These are phyloP conservation scores for Myriangium duriaei DNA, from an alignment of 2,329 filamentous ascomycete species.

Conservation along the genomic window DNA sequence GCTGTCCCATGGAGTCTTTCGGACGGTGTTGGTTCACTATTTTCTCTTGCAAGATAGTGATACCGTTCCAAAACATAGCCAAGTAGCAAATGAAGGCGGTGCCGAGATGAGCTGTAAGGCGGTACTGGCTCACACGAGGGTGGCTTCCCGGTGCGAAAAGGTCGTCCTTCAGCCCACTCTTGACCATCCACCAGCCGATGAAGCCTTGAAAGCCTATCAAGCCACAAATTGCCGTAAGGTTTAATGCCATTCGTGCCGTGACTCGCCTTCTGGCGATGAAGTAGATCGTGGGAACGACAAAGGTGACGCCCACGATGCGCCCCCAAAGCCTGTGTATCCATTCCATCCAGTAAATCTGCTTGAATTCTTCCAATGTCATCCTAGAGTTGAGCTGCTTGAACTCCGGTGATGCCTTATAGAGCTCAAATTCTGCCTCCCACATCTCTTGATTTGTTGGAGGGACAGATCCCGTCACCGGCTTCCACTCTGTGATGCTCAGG, in stretches of 20 bases:
- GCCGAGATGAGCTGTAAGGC: constrained; percentile 76
- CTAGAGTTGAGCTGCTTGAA: constrained; percentile 83
- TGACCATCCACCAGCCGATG: constrained; percentile 99
- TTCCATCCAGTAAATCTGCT: constrained; percentile 99
- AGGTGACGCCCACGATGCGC: constrained; percentile 76
- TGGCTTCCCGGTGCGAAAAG: constrained; percentile 83
- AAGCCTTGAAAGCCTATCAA: constrained; percentile 92
- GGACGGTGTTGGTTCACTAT: constrained; percentile 46
- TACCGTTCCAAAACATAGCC: constrained; percentile 84
- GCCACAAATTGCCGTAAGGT: constrained; percentile 69
- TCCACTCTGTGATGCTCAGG: constrained; percentile 97
- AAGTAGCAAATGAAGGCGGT: constrained; percentile 88
- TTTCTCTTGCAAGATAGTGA: constrained; percentile 69
- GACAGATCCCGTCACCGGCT: constrained; percentile 81
- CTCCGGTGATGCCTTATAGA: constrained; percentile 86
- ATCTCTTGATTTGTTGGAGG: constrained; percentile 66
- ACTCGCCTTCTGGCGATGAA: constrained; percentile 74
- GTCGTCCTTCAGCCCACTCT: constrained; percentile 89
- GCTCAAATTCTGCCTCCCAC: constrained; percentile 87
- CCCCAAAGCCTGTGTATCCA: constrained; percentile 96
- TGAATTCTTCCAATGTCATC: constrained; percentile 90
- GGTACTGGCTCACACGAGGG: constrained; percentile 88
- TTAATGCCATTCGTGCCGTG: constrained; percentile 61
- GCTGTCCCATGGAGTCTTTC: constrained; percentile 39
- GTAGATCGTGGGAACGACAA: constrained; percentile 77